Evolutionary conservation across 2,329 filamentous ascomycete genomes (phyloP).

Genomic region (Lasiodiplodia theobromae): DNA sequence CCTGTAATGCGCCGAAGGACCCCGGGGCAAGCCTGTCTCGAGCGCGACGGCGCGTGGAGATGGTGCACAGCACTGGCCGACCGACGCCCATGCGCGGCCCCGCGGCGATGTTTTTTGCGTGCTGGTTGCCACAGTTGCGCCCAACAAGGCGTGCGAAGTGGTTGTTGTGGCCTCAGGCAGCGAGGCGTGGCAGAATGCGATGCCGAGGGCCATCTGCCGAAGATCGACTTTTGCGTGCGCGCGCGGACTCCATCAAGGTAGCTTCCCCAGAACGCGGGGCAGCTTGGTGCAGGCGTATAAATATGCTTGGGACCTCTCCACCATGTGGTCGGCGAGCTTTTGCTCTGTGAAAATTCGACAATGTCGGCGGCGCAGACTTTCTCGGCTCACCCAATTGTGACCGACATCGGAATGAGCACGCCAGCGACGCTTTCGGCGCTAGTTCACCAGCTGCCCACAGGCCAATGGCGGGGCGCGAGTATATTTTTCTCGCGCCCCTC

Average conservation of each 20-base stretch:
- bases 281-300: slow-evolving; percentile 23
- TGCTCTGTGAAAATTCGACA: background rate
- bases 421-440: slow-evolving; percentile 31
- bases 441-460: slow-evolving; percentile 23
- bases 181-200: background rate
- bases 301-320: slow-evolving; percentile 7
- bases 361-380: slow-evolving; percentile 15
- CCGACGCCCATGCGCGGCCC: background rate
- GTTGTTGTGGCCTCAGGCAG: slow-evolving; percentile 8
- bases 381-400: slow-evolving; percentile 10
- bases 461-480: slow-evolving; percentile 29
- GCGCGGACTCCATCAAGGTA: slow-evolving; percentile 29
- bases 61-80: background rate
- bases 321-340: slow-evolving; percentile 5
- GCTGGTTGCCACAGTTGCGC: background rate
- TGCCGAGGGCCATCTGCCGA: slow-evolving; percentile 30
- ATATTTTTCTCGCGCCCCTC: slow-evolving; percentile 29
- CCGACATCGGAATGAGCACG: slow-evolving; percentile 30
- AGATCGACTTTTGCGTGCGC: slow-evolving; percentile 28
- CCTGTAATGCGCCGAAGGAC: slow-evolving; percentile 1
- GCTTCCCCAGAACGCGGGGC: slow-evolving; percentile 30
- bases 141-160: background rate
- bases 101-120: background rate
- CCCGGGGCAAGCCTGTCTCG: background rate
- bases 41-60: slow-evolving; percentile 7